phyloP scores from a whole-genome alignment of 1,284 basidiomycete genomes.

The Ganoderma lingzhi region DNA sequence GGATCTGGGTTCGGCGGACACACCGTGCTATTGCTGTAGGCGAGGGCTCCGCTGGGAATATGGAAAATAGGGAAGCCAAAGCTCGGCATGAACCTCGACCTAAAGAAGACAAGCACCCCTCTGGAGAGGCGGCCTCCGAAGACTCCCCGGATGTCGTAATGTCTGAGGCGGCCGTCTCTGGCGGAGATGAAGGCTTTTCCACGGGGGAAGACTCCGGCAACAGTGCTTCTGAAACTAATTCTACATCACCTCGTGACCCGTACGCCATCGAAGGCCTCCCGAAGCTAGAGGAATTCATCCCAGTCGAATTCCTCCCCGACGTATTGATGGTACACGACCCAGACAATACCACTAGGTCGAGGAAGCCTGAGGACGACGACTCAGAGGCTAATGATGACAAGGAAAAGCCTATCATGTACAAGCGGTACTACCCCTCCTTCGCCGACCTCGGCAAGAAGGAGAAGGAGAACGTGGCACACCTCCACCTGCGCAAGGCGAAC shows the following conservation, averaged over 20 bases:
- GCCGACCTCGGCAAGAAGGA: background rate
- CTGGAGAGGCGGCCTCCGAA: background rate
- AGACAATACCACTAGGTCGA: conserved; percentile 21
- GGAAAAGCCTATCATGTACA: conserved; percentile 32
- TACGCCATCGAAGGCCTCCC: conserved; percentile 26
- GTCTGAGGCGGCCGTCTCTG: background rate
- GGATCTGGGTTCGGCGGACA: background rate
- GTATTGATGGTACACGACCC: conserved; percentile 42
- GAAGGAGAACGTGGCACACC: conserved; percentile 33
- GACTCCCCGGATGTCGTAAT: background rate
- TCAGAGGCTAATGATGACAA: background rate
- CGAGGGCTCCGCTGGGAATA: background rate
- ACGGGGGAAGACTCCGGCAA: background rate
- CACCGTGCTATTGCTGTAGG: background rate
- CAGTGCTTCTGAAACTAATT: background rate
- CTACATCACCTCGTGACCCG: conserved; percentile 3
- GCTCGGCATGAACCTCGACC: background rate
- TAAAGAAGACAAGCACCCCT: background rate
- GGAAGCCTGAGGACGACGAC: background rate
- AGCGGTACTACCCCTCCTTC: conserved; percentile 35
- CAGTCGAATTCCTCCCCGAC: conserved; percentile 43
- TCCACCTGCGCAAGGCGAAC: conserved; percentile 40
- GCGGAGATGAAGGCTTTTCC: background rate
- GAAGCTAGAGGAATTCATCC: conserved; percentile 45
- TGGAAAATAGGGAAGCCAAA: background rate